Base-by-base conservation (phyloP, 108 stramenopile species). In the Aurantiochytrium sp. region DNA sequence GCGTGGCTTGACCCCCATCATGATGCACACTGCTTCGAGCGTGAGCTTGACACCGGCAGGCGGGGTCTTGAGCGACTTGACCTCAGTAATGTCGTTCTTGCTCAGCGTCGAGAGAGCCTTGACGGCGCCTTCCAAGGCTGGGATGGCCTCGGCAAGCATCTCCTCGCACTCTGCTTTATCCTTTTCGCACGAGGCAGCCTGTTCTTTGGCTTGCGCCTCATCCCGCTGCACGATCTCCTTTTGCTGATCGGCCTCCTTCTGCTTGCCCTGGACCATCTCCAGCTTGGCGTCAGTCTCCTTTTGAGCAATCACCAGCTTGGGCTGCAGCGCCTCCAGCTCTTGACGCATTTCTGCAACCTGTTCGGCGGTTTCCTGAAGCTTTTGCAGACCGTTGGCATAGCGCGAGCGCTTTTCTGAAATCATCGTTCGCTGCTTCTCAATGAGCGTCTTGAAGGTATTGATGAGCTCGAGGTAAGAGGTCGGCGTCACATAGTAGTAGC, bases 401-500 rank as follows among this genome's bases (percentile, higher is more conserved):
- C 94, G 90, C 23, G 88, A 23, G 43, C 59, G 60, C 5, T 60
- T 69, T 5, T 53, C 58, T 4, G 59, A 60, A 44, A 88, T 60
- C 64, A 18, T 19, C 8, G 5, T 47, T 4, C 49, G 91, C 91
- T 94, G 92, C 59, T 69, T 60, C 44, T 87, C 91, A 43, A 88
- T 71, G 23, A 95, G 93, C 23, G 60, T 35, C 60, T 60, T 49
- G 44, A 88, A 88, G 25, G 88, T 88, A n/a, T 88, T 88, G 88
- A 95, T 95, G n/a, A 95, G 90, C 88, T 94, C 94, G 12, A 95
- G 88, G 87, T 95, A 95, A 18, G 91, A 92, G 8, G 94, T 95
- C 51, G 95, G 95, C 19, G 95, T 95, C n/a, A 94, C 93, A 89
- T 95, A 95, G 90, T 94, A 94, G 90, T 94, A 91, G 19, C 95